Conservation (phyloP, 331 rosid genomes). For the Stylosanthes scabra region DNA sequence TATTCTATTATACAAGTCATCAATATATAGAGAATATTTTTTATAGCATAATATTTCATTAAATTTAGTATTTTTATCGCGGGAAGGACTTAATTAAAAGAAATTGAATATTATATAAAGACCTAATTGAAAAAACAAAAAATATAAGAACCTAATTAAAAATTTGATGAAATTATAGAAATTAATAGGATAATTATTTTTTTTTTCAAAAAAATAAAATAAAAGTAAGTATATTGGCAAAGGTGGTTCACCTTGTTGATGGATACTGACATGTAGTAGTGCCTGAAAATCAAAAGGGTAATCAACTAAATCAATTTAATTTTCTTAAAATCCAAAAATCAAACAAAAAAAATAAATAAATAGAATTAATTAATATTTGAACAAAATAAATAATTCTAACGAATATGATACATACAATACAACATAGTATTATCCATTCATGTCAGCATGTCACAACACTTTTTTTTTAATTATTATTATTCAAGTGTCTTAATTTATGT, state of each 20-base stretch:
- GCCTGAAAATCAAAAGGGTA: constrained; percentile 53
- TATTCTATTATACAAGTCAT: too few species aligned
- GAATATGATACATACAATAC: background rate
- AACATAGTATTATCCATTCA: too few species aligned
- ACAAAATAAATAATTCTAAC: background rate
- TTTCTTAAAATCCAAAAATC: constrained; percentile 1
- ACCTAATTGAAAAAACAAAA: too few species aligned
- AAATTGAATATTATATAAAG: too few species aligned
- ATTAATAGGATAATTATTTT: too few species aligned
- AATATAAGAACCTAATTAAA: too few species aligned
- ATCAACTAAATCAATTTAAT: constrained; percentile 9
- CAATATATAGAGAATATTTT: too few species aligned
- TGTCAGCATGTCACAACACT: constrained; percentile 3
- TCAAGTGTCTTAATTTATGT: background rate
- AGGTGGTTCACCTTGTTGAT: constrained; percentile 69
- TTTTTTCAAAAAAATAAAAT: background rate
- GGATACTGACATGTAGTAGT: constrained; percentile 76
- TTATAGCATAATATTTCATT: too few species aligned
- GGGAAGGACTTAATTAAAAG: too few species aligned
- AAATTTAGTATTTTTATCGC: too few species aligned
- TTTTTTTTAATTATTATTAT: background rate
- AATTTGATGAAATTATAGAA: too few species aligned
- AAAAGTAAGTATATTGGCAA: background rate
- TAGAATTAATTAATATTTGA: background rate
- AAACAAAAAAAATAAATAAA: background rate